phyloP scores from a whole-genome alignment of 805 yeast species.

The Candida parachauliodes region DNA sequence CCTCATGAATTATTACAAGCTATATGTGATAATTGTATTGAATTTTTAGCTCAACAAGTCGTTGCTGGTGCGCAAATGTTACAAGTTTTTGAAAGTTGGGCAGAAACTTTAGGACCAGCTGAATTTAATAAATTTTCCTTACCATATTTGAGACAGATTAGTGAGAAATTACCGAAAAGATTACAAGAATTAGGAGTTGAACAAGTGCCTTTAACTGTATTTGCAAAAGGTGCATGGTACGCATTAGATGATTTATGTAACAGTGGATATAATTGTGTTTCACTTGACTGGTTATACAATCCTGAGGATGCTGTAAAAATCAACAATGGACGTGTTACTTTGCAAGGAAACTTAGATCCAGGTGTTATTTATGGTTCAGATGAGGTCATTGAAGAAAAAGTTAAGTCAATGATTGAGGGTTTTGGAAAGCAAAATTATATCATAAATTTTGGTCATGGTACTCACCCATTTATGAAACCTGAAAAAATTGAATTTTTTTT shows the following conservation, averaged over 20 bases:
- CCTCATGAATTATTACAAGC: slow-evolving; percentile 69
- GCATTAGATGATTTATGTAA: slow-evolving; percentile 83
- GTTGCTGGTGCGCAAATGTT: slow-evolving; percentile 98
- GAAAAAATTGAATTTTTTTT: slow-evolving; percentile 82
- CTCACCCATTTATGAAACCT: slow-evolving; percentile 97
- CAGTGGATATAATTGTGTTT: slow-evolving; percentile 80
- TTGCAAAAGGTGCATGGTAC: slow-evolving; percentile 97
- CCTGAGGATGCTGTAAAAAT: slow-evolving; percentile 82
- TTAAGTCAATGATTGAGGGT: slow-evolving; percentile 80
- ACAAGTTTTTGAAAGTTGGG: slow-evolving; percentile 97
- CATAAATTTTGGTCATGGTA: slow-evolving; percentile 96
- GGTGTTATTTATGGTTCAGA: slow-evolving; percentile 90
- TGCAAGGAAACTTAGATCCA: slow-evolving; percentile 96
- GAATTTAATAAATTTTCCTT: slow-evolving; percentile 87
- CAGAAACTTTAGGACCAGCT: slow-evolving; percentile 88
- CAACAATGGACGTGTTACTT: slow-evolving; percentile 68
- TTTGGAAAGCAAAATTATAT: slow-evolving; percentile 91
- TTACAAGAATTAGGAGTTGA: slow-evolving; percentile 65
- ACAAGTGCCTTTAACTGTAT: slow-evolving; percentile 85
- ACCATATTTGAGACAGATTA: slow-evolving; percentile 81
- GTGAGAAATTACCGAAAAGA: slow-evolving; percentile 62
- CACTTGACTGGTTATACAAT: slow-evolving; percentile 86
- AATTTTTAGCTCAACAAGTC: slow-evolving; percentile 90
- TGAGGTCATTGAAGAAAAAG: slow-evolving; percentile 75
- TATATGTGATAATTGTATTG: slow-evolving; percentile 84